Evolutionary conservation across 2,329 filamentous ascomycete species (phyloP).

Genomic region (Sarocladium oryzae): DNA sequence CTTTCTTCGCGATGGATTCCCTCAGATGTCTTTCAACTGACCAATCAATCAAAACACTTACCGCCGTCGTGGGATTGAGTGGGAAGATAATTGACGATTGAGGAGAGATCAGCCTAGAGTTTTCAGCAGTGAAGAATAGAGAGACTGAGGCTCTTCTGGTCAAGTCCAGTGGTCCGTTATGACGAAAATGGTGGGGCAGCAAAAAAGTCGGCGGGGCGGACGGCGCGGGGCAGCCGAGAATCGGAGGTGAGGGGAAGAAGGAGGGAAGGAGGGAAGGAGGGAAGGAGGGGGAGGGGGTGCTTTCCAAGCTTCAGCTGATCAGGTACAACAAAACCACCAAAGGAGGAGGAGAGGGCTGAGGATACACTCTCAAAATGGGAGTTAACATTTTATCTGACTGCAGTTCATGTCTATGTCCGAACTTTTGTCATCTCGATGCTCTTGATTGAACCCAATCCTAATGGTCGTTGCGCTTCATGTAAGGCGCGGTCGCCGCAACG

Average conservation of each 20-base stretch:
- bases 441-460: not conserved
- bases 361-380: no score
- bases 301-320: no score
- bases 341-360: no score
- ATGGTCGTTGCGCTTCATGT: conserved; percentile 9
- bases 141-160: not conserved
- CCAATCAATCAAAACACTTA: no score
- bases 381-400: no score
- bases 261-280: not conserved
- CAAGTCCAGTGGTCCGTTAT: not conserved
- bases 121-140: not conserved
- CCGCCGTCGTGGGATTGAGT: not conserved
- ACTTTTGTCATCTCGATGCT: not conserved
- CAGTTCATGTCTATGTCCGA: no score
- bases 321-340: no score
- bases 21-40: no score
- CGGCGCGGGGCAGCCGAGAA: conserved; percentile 5
- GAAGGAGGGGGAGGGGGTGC: no score
- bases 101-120: not conserved
- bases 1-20: no score
- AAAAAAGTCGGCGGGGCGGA: not conserved
- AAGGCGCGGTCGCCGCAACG: conserved; percentile 8
- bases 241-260: not conserved
- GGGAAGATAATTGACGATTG: not conserved
- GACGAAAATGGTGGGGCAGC: conserved; percentile 7